Conservation (phyloP, 176 grass and related monocot species). For the Triticum urartu region DNA sequence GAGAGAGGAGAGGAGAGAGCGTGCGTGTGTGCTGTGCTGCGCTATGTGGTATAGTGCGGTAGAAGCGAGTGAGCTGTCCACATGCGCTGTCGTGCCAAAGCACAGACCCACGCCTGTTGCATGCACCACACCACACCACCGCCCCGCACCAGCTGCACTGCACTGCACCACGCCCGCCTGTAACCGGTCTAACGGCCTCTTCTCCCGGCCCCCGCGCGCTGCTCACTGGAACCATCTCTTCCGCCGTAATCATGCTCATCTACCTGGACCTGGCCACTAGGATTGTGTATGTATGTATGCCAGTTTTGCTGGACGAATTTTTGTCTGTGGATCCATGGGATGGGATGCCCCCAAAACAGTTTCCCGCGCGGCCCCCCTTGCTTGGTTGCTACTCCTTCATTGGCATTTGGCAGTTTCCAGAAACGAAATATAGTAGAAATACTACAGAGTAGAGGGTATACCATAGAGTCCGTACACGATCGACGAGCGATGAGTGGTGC, state of each 20-base stretch:
- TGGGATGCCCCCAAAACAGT: background rate
- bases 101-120: conserved; percentile 26
- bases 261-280: background rate
- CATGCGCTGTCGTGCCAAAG: conserved; percentile 39
- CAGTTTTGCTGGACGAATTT: background rate
- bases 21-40: background rate
- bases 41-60: conserved; percentile 9
- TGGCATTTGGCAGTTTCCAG: no score
- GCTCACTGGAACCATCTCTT: conserved; percentile 1
- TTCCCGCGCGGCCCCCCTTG: no score
- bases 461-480: no score
- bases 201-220: background rate
- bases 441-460: no score
- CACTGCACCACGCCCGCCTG: background rate
- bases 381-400: no score
- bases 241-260: background rate
- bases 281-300: background rate
- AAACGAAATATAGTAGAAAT: no score
- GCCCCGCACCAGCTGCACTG: background rate
- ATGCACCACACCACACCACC: conserved; percentile 13
- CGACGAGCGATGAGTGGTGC: no score
- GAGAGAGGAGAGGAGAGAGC: background rate
- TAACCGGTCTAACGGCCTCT: conserved; percentile 26
- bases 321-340: background rate
- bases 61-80: conserved; percentile 36